Percentiles rank a stretch among this genome's conserved stretches.
These are phyloP conservation scores for Eimeria acervulina DNA, from an alignment of 169 alveolate species.

Conservation along the genomic window DNA sequence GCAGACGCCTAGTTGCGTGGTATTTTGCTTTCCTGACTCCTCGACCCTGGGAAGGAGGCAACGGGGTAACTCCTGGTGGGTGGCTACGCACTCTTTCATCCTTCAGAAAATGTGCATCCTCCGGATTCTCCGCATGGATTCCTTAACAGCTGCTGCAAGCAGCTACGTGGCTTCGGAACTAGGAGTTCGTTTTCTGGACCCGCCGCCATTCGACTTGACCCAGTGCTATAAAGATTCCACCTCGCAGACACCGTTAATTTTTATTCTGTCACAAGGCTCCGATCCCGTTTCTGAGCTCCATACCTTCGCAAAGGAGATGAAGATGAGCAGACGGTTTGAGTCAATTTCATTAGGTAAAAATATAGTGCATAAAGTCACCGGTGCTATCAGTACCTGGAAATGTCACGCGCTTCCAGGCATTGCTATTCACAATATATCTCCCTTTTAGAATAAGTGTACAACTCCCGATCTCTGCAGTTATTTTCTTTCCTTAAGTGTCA, in stretches of 20 bases:
- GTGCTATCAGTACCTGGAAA: too few relatives aligned
- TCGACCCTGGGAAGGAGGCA: neutral
- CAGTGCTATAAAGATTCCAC: constrained; percentile 93
- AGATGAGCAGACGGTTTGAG: constrained; percentile 87
- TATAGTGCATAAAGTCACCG: neutral
- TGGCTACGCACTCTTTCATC: neutral
- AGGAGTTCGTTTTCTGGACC: constrained; percentile 92
- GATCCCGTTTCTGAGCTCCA: constrained; percentile 94
- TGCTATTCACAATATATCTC: neutral
- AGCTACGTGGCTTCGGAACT: constrained; percentile 93
- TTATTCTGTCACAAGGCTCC: constrained; percentile 95
- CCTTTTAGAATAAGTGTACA: neutral
- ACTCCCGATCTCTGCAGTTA: neutral
- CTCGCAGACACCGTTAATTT: constrained; percentile 94
- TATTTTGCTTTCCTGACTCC: neutral
- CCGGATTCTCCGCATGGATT: constrained; percentile 94
- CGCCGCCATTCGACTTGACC: constrained; percentile 91
- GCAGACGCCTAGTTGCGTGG: neutral
- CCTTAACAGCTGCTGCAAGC: constrained; percentile 91
- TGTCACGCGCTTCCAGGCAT: neutral
- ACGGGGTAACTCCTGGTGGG: neutral
- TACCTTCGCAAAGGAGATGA: constrained; percentile 91
- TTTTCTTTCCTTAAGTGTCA: neutral
- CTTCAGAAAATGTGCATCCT: constrained; percentile 94
- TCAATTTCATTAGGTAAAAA: constrained; percentile 87